These are phyloP conservation scores for Puccinia coronata DNA, from an alignment of 1,284 basidiomycete genomes.

Conservation along the genomic window DNA sequence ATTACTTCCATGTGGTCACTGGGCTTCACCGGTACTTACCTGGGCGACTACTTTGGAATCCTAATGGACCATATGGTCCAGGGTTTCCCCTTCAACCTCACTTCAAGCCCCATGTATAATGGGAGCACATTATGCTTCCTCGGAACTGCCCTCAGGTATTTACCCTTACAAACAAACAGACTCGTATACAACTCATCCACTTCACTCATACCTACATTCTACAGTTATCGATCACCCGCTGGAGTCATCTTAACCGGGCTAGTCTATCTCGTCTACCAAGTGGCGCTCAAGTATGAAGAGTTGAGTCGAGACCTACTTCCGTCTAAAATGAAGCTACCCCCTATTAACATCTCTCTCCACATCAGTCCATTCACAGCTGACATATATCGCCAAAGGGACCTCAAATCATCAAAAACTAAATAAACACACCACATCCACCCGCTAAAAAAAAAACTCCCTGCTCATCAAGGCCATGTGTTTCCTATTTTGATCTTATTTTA, in stretches of 20 bases:
- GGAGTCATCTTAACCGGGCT: slow-evolving; percentile 28
- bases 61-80: slow-evolving; percentile 59
- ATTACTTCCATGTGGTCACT: slow-evolving; percentile 58
- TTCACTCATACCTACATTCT: background rate
- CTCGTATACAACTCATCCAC: background rate
- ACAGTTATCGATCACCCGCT: slow-evolving; percentile 39
- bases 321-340: too few species aligned
- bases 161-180: too few species aligned
- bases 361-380: slow-evolving; percentile 41
- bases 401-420: slow-evolving; percentile 31
- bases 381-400: slow-evolving; percentile 6
- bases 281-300: slow-evolving; percentile 43
- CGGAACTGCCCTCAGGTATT: slow-evolving; percentile 52
- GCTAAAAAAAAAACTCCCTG: too few species aligned
- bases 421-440: too few species aligned
- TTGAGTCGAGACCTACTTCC: too few species aligned
- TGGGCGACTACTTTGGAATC: slow-evolving; percentile 60
- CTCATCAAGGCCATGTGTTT: too few species aligned
- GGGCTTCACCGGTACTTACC: slow-evolving; percentile 59
- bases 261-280: slow-evolving; percentile 27
- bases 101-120: slow-evolving; percentile 58
- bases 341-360: background rate
- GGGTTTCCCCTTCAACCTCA: slow-evolving; percentile 58
- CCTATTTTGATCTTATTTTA: too few species aligned
- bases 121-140: slow-evolving; percentile 54